Base-by-base conservation (phyloP, 2,329 filamentous ascomycete species). In the Fusarium domesticum region DNA sequence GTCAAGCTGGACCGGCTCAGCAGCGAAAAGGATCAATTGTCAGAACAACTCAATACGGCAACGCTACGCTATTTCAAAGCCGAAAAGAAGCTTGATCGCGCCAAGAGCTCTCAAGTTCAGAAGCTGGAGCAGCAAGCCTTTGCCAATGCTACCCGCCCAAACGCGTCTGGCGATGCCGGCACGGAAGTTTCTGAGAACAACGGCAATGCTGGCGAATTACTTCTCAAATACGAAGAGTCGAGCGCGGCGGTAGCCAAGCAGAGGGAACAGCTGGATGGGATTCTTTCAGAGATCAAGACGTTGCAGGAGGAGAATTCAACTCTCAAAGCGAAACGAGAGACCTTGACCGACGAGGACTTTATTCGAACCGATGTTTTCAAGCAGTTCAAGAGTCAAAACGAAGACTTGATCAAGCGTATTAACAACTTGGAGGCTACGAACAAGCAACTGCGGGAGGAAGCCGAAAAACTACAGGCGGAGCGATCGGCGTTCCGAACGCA, bases 341-440 rank as follows among this genome's bases (percentile, higher is more conserved):
- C 80, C 43, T 73, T 91, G 35, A 86, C 87, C 0, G 93, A 98
- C 59, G 93, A 98, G 51, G 93, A 98, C 58, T 97, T 95, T 63
- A 84, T 90, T 32, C 84, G 89, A 45, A 96, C 90, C 5, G 90
- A 96, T 58, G 77, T 96, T 3, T 98, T 96, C 77, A 97, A 96
- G 69, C 83, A 87, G 50, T 79, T 96, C 61, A 95, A 91, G 69
- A 80, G 79, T 18, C 89, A 96, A 59, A 88, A 95, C 58, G 93
- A 97, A 61, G 92, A 97, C 57, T 80, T 95, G 7, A 89, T 96
- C 56, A 92, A 89, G 65, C 84, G 89, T 30, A 84, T 96, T 60
- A 98, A 98, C 65, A 84, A 92, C 58, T 70, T 97, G 12, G 92
- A 97, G 67, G 89, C 89, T 4, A 87, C 84, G 11, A 96, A 96